phyloP scores from a whole-genome alignment of 2,329 filamentous ascomycete species.

The Tolypocladium nubicola region DNA sequence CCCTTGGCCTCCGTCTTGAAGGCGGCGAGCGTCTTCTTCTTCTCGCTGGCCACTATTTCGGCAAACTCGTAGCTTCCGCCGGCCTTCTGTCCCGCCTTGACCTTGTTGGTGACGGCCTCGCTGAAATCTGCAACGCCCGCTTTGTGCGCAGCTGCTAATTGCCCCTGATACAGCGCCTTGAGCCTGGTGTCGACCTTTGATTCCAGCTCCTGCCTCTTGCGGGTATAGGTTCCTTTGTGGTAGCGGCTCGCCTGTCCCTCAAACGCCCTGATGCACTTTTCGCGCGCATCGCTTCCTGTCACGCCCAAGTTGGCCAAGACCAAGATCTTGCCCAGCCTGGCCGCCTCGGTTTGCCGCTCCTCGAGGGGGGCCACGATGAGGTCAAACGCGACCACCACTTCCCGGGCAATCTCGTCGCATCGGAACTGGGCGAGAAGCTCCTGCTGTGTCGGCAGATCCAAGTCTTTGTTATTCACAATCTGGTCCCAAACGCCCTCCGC shows the following conservation, averaged over 20 bases:
- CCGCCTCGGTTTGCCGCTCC: conserved; percentile 68
- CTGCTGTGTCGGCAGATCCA: conserved; percentile 93
- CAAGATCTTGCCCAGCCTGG: conserved; percentile 58
- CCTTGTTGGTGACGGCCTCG: conserved; percentile 73
- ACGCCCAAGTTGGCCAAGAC: conserved; percentile 67
- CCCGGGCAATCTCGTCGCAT: conserved; percentile 90
- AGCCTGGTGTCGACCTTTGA: conserved; percentile 79
- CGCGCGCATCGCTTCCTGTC: conserved; percentile 61
- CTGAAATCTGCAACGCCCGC: conserved; percentile 73
- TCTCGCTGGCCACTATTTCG: conserved; percentile 79
- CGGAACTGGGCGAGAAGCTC: conserved; percentile 94
- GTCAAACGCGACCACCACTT: conserved; percentile 79
- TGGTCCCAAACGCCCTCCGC: conserved; percentile 95
- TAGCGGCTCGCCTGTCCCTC: conserved; percentile 87
- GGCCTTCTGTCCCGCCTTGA: conserved; percentile 89
- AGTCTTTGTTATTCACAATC: conserved; percentile 96
- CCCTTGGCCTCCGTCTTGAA: conserved; percentile 70
- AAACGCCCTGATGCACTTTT: conserved; percentile 70
- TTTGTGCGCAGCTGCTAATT: conserved; percentile 83
- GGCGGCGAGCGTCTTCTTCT: conserved; percentile 59
- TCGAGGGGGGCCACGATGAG: conserved; percentile 73
- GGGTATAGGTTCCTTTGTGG: conserved; percentile 87
- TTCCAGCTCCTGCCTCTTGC: conserved; percentile 78
- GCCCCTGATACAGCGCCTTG: conserved; percentile 80
- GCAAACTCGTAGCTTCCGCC: conserved; percentile 89